phyloP scores from a whole-genome alignment of 139 green algal genomes.

The Deuterostichococcus epilithicus region DNA sequence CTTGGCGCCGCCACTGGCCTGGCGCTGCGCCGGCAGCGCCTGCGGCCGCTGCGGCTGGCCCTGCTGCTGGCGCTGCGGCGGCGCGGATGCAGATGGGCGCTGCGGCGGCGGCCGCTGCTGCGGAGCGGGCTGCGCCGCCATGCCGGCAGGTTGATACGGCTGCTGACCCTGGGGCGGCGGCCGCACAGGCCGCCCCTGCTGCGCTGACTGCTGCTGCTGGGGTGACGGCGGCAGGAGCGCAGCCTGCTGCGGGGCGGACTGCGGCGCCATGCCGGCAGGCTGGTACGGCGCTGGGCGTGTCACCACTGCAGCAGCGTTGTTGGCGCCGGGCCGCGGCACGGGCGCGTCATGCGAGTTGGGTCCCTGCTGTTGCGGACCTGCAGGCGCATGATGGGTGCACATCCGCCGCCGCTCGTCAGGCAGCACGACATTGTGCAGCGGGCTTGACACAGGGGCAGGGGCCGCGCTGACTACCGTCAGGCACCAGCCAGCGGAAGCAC shows the following conservation, averaged over 20 bases:
- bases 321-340: background rate
- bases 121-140: background rate
- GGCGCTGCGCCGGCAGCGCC: background rate
- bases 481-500: too few relatives aligned
- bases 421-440: too few relatives aligned
- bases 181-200: background rate
- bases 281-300: background rate
- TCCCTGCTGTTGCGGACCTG: background rate
- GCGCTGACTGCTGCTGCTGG: too few relatives aligned
- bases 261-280: background rate
- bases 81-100: too few relatives aligned
- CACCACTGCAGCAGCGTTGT: background rate
- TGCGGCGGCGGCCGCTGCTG: too few relatives aligned
- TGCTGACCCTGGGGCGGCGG: too few relatives aligned
- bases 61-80: background rate
- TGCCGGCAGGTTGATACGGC: background rate
- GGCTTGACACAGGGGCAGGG: too few relatives aligned
- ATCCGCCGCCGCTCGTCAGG: too few relatives aligned
- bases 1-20: background rate
- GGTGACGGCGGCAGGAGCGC: too few relatives aligned
- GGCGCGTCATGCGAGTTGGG: background rate
- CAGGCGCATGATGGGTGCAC: too few relatives aligned
- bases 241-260: background rate
- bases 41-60: too few relatives aligned
- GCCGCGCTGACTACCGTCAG: too few relatives aligned